Base-by-base conservation (phyloP, 2,329 filamentous ascomycete genomes). In the Phyllosticta citrichinensis region DNA sequence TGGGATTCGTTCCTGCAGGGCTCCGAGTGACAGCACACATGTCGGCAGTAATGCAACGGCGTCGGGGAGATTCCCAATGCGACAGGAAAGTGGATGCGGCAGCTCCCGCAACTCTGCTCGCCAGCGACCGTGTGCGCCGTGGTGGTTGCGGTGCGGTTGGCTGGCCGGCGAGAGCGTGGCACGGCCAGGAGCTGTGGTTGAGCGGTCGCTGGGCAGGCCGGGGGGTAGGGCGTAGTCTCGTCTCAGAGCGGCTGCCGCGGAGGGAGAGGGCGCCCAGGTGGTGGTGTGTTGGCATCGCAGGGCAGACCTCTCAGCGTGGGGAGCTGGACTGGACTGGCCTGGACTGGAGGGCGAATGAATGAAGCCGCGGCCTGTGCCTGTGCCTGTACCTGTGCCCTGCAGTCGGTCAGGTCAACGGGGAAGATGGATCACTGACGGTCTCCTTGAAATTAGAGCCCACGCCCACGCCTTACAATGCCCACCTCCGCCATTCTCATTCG, bases 401-500 rank as follows among this genome's bases (percentile, higher is more conserved):
- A 2, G 22, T 22, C 22, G 22, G 22, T 3, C 22, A 22, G 52
- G 20, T 12, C 19, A 52, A 24, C 55, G 17, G 59, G 52, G 47
- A 47, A 54, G 24, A 47, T 24, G 59, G 59, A 57, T 50, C 54
- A 54, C 25, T 25, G 47, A 27, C 20, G 17, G 3, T 24, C 59
- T 54, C 59, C 59, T 61, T 55, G 53, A 61, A 61, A 61, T 61
- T 61, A 61, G 57, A 61, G 59, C 55, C 50, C 59, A 55, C 40
- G 40, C 40, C 40, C 40, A 47, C 40, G 17, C 40, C 35, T 17
- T 40, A 14, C 35, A 8, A 40, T 8, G 27, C 27, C 27, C 27
- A 30, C 6, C 27, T 30, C 27, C 27, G 27, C 22, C n/a, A n/a
- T n/a, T n/a, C n/a, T n/a, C n/a, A n/a, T n/a, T n/a, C n/a, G n/a